Evolutionary conservation across 1,284 basidiomycete genomes (phyloP).

Genomic region (Cutaneotrichosporon arboriforme): DNA sequence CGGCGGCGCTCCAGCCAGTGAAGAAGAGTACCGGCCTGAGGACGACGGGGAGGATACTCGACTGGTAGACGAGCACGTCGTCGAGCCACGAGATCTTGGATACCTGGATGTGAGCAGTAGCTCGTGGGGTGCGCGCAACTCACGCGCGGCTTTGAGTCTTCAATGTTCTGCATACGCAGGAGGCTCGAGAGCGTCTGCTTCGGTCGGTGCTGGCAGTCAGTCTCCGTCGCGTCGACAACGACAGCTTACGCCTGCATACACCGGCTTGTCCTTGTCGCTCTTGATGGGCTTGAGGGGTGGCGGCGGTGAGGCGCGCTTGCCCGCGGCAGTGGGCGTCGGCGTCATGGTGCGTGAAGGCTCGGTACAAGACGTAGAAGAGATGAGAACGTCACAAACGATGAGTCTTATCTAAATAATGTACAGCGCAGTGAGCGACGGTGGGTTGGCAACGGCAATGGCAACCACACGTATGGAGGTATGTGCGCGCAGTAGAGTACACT

Average conservation of each 20-base stretch:
- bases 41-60: constrained; percentile 54
- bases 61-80: constrained; percentile 67
- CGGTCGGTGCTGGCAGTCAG: neutral
- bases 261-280: neutral
- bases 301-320: neutral
- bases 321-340: neutral
- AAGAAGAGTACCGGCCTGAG: constrained; percentile 67
- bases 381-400: too few species aligned
- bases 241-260: neutral
- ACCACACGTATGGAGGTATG: too few species aligned
- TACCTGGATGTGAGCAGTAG: constrained; percentile 17
- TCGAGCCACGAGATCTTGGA: constrained; percentile 79
- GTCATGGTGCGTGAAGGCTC: too few species aligned
- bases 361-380: too few species aligned
- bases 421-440: too few species aligned
- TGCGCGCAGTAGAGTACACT: too few species aligned
- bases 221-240: neutral
- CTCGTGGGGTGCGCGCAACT: constrained; percentile 5
- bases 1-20: constrained; percentile 60
- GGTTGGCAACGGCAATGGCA: too few species aligned
- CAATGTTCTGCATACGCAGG: constrained; percentile 36
- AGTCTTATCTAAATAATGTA: too few species aligned
- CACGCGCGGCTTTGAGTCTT: constrained; percentile 42
- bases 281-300: neutral
- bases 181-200: constrained; percentile 32